Evolutionary conservation across 352 stramenopile species (phyloP), one percentile per base, ranked within the genome.

Genomic region (Phytophthora palmivora): DNA sequence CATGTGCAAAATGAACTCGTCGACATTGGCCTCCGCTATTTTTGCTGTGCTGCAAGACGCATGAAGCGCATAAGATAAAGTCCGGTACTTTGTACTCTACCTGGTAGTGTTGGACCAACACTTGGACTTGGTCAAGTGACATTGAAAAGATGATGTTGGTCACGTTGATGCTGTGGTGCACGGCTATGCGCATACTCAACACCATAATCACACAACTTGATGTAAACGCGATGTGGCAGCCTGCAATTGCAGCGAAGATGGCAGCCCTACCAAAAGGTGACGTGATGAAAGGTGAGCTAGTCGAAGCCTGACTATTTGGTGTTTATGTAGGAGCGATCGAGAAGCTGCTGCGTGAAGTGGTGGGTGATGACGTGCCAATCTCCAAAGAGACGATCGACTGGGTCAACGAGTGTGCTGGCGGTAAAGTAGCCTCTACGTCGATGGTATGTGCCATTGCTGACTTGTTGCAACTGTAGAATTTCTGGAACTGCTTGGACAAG

Each of bases 321-420:
- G n/a, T 15, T 26, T 52, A 24, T 21, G 18, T 32, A 76, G 67
- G 63, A 61, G 45, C 50, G 18, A 64, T 77, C 22, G 64, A 77
- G 57, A 74, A 71, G 45, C 54, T 87, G 49, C 53, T 92, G 52
- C 77, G 70, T 0, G 80, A 92, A 14, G 83, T 77, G 37, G 58
- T 87, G 15, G 74, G 76, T 9, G 70, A 88, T 41, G 60, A 90
- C 41, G 41, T 80, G n/a, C 22, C 57, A 39, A 72, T 90, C 15
- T 79, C 78, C 36, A 88, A 89, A 44, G 79, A 90, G 72, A 84
- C 80, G 26, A 48, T 89, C 26, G 83, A 90, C 44, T 90, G 80
- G 80, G 67, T 84, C 36, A 80, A 64, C 43, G 80, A 92, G 52
- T 84, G 79, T 52, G 72, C 80, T 18, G 54, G 63, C 42, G 78